Evolutionary conservation across 108 stramenopile genomes (phyloP).

Genomic region (Cyclotella distinguenda): DNA sequence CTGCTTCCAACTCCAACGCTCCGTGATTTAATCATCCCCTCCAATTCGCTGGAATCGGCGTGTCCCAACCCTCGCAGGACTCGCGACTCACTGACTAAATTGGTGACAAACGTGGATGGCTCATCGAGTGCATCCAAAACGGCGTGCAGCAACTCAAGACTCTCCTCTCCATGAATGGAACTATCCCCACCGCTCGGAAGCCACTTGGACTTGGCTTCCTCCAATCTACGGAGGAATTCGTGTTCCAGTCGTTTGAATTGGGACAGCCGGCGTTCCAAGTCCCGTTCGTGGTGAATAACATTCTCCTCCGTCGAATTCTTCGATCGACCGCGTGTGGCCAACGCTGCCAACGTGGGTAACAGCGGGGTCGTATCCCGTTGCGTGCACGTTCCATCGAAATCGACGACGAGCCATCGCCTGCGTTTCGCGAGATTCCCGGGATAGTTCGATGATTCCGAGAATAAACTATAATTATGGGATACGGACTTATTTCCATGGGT

Average conservation of each 20-base stretch:
- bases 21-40: conserved; percentile 17
- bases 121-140: conserved; percentile 53
- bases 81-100: conserved; percentile 49
- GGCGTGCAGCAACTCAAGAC: conserved; percentile 30
- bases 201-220: conserved; percentile 23
- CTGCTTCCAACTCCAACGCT: conserved; percentile 4
- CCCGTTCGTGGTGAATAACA: conserved; percentile 31
- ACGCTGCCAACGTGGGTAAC: conserved; percentile 49
- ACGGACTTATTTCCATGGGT: too few species aligned
- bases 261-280: conserved; percentile 35
- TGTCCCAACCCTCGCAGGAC: conserved; percentile 46
- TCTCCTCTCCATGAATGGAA: background rate
- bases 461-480: too few species aligned
- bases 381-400: conserved; percentile 61
- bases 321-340: conserved; percentile 32
- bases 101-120: conserved; percentile 52
- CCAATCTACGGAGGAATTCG: conserved; percentile 47
- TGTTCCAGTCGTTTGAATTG: conserved; percentile 40
- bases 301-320: conserved; percentile 14
- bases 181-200: background rate
- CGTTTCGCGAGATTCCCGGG: conserved; percentile 15
- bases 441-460: conserved; percentile 10
- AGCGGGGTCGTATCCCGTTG: conserved; percentile 53
- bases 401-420: conserved; percentile 48
- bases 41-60: conserved; percentile 30